These are phyloP conservation scores for Schizosaccharomyces osmophilus DNA, from an alignment of 805 yeast genomes.

Conservation along the genomic window DNA sequence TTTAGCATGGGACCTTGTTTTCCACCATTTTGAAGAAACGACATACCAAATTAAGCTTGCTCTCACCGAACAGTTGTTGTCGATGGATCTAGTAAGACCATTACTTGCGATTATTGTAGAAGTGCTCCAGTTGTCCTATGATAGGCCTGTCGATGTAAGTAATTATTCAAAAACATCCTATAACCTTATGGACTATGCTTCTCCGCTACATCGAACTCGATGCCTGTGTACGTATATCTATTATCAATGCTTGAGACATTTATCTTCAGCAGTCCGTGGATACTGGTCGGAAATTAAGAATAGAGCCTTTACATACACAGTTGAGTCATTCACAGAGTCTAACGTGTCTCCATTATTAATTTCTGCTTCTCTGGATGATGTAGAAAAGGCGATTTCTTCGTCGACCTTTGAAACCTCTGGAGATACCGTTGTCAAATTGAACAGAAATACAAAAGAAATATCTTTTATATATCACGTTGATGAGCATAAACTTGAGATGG, in stretches of 20 bases:
- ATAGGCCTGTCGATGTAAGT: slow-evolving; percentile 6
- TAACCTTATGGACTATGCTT: slow-evolving; percentile 8
- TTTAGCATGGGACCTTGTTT: slow-evolving; percentile 45
- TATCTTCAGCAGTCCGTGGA: slow-evolving; percentile 32
- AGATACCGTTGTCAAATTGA: slow-evolving; percentile 18
- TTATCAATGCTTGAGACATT: slow-evolving; percentile 23
- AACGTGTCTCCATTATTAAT: slow-evolving; percentile 43
- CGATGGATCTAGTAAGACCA: slow-evolving; percentile 20
- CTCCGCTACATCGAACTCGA: slow-evolving; percentile 15
- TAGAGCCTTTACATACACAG: slow-evolving; percentile 30
- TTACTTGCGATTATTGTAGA: slow-evolving; percentile 32
- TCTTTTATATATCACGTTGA: slow-evolving; percentile 54
- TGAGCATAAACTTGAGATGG: slow-evolving; percentile 65
- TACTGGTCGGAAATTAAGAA: slow-evolving; percentile 58
- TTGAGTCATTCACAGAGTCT: slow-evolving; percentile 38
- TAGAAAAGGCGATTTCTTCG: slow-evolving; percentile 3
- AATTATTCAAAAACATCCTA: slow-evolving; percentile 10
- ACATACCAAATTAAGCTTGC: slow-evolving; percentile 35
- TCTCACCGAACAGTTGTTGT: slow-evolving; percentile 34
- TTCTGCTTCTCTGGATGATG: slow-evolving; percentile 17
- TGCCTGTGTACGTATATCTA: slow-evolving; percentile 26
- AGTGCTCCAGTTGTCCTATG: slow-evolving; percentile 19
- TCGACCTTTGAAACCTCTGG: neutral
- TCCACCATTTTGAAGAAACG: slow-evolving; percentile 36
- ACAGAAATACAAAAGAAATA: slow-evolving; percentile 38